A percentile compares a stretch with the other conserved stretches of the same genome.
Evolutionary conservation across 768 basidiomycete genomes (phyloP).

Genomic region (Austroboletus eburneus): DNA sequence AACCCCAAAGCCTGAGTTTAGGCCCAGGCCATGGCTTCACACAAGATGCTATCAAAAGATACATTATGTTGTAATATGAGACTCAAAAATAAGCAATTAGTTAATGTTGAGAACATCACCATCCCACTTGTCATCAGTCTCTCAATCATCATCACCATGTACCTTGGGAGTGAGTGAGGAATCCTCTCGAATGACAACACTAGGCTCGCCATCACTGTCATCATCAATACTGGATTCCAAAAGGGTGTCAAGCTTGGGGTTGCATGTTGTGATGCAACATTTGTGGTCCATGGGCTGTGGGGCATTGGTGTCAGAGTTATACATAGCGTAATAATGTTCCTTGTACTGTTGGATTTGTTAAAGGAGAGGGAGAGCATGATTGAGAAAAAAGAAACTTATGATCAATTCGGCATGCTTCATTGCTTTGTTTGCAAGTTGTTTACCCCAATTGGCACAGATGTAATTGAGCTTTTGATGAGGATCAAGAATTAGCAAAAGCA

Average conservation of each 20-base stretch:
- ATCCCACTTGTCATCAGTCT: slow-evolving; percentile 4
- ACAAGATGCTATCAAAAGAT: too few relatives aligned
- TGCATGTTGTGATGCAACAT: slow-evolving; percentile 1
- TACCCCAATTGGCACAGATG: slow-evolving; percentile 1
- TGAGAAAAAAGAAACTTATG: too few relatives aligned
- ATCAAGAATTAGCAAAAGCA: slow-evolving; percentile 2
- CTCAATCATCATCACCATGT: background rate
- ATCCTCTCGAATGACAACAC: too few relatives aligned
- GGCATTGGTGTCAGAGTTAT: too few relatives aligned
- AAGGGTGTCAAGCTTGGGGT: background rate
- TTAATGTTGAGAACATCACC: background rate
- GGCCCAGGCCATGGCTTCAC: too few relatives aligned
- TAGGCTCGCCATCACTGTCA: background rate
- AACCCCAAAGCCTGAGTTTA: background rate
- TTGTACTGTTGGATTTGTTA: too few relatives aligned
- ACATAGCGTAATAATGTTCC: too few relatives aligned
- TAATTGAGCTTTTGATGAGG: slow-evolving; percentile 6
- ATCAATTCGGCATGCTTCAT: background rate
- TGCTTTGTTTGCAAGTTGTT: slow-evolving; percentile 1
- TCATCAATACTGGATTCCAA: background rate
- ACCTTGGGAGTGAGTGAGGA: too few relatives aligned
- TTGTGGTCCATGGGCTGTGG: background rate
- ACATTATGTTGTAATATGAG: background rate
- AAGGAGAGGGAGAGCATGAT: too few relatives aligned
- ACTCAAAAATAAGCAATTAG: too few relatives aligned